Conservation (phyloP, 768 basidiomycete species). For the Cystobasidium ongulense region DNA sequence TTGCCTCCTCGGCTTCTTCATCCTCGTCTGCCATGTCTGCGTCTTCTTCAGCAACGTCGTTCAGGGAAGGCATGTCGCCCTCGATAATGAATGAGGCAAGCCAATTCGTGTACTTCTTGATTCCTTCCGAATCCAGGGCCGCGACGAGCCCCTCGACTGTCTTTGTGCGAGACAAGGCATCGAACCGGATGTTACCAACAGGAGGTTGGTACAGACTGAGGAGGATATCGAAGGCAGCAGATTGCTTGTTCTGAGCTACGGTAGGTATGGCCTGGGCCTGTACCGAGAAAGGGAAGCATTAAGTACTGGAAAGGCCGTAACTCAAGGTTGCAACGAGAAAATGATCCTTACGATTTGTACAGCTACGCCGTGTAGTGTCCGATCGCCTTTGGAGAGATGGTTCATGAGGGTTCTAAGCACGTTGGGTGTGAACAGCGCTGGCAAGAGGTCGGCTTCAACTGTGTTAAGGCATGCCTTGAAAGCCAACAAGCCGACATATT, state of each 20-base stretch:
- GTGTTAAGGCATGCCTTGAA: neutral
- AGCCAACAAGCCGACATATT: conserved; percentile 11
- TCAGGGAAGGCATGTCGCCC: conserved; percentile 48
- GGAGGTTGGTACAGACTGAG: conserved; percentile 68
- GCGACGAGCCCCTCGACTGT: conserved; percentile 76
- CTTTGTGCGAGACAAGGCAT: conserved; percentile 83
- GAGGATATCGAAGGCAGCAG: conserved; percentile 74
- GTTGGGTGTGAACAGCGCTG: conserved; percentile 71
- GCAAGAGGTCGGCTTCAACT: conserved; percentile 4
- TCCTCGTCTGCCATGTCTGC: conserved; percentile 49
- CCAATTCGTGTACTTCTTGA: conserved; percentile 66
- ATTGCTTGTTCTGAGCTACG: conserved; percentile 65
- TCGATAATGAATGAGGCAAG: conserved; percentile 60
- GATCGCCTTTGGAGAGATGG: conserved; percentile 77
- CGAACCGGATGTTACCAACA: conserved; percentile 77
- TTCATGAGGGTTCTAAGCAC: conserved; percentile 97
- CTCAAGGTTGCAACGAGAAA: no score
- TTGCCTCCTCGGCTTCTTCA: conserved; percentile 8
- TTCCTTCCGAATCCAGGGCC: conserved; percentile 63
- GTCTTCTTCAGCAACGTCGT: conserved; percentile 44
- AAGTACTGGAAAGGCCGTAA: no score
- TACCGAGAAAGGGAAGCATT: neutral
- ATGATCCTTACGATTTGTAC: conserved; percentile 66
- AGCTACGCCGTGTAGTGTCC: conserved; percentile 82
- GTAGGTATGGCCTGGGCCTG: conserved; percentile 69